Evolutionary conservation across 2,329 filamentous ascomycete genomes (phyloP), one percentile per base, ranked within the genome.

Genomic region (Trichoderma breve): DNA sequence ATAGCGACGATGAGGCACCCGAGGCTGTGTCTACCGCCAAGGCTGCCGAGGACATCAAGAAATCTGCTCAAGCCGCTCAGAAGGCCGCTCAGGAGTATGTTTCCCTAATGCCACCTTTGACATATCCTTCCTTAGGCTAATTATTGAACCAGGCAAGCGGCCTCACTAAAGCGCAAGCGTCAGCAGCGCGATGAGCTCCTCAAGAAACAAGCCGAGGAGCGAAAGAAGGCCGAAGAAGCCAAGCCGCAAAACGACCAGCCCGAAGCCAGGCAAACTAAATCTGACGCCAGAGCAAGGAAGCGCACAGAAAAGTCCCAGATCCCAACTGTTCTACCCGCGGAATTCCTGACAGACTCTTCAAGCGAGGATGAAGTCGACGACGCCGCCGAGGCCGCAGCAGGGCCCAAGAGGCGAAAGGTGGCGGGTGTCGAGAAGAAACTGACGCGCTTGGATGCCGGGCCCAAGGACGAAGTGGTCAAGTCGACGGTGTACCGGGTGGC

Each of bases 1-100:
- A 82, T 12, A 84, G 84, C 55, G 86, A 87, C 57, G 87, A 89
- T 67, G 87, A 86, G 62, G 87, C 87, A 0, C 88, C 88, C 9
- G 88, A 90, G 78, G 87, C 86, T 3, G 84, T 90, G n/a, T 89
- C 88, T 0, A 87, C 86, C 1, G 78, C 80, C 14, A 82, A 82
- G 62, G 86, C 84, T 3, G 86, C 86, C 1, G 82, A 81, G 15
- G 81, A 85, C 72, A 81, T 83, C 26, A 83, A 84, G 73, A 82
- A 85, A 74, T 83, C 84, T 3, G 81, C 83, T 1, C 82, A 86
- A 73, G 83, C 82, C 15, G 83, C 84, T 47, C 82, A 84, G 72
- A 85, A 86, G 72, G 86, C 85, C 26, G 85, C 84, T 7, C 84
- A 86, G 75, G 82, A 86, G 88, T 89, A 79, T 74, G 86, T 79